Base-by-base conservation (phyloP, 2,329 filamentous ascomycete genomes). In the Apiospora rasikravindrae region DNA sequence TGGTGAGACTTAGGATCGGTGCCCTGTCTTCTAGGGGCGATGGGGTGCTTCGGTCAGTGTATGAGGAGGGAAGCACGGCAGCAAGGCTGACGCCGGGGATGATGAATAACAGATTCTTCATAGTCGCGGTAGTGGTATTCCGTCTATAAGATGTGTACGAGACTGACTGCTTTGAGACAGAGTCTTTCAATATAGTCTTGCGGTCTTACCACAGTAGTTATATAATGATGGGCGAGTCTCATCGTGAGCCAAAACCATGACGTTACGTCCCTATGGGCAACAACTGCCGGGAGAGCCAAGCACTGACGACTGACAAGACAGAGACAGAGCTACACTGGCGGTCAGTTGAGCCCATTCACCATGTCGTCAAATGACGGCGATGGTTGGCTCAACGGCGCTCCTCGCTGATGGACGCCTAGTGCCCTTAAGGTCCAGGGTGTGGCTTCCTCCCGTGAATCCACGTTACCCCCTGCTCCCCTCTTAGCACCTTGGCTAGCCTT, bases 91-190 rank as follows among this genome's bases (percentile, higher is more conserved):
- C 75, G 42, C 73, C 51, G 76, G 71, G 24, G 73, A 66, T 57
- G 78, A 73, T 40, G 77, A 72, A 67, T 77, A 40, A 64, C n/a
- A n/a, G 40, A 69, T 70, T 72, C 74, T 77, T 80, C 78, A 78
- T 78, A 66, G 44, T 68, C 51, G 67, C 14, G 53, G 53, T 37
- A 37, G 19, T 40, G 24, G 2, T 40, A 33, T n/a, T 40, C 29
- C 22, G 57, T 64, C 4, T 22, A 22, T 8, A 13, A 13, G 19
- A 13, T 10, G 33, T 64, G 29, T 64, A 33, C 40, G 19, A 64
- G 57, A 64, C 29, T 40, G 57, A 64, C 53, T 61, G 40, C 57
- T 64, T 40, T 29, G 10, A 40, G 57, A 24, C 57, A 64, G 40
- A 8, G 19, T 2, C 8, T 6, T 64, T 33, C 4, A 11, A 40